A percentile compares a stretch with the other conserved stretches of the same genome.
These are phyloP conservation scores for Pseudohyphozyma bogoriensis DNA, from an alignment of 768 basidiomycete species.

Conservation along the genomic window DNA sequence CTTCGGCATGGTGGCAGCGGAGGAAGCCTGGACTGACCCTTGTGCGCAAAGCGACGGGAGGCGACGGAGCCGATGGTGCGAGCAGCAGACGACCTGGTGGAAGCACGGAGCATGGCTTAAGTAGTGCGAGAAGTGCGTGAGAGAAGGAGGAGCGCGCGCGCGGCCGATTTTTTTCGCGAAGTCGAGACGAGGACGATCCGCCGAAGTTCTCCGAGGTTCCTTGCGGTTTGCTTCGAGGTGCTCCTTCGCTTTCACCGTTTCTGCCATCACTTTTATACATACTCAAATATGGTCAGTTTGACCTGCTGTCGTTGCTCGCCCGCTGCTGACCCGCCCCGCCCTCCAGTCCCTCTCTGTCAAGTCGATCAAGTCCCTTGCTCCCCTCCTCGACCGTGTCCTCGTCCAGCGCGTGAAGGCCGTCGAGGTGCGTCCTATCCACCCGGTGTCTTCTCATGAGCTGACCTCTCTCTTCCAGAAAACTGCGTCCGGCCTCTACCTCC, in stretches of 20 bases:
- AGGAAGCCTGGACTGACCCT: background rate
- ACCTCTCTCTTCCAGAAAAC: conserved; percentile 64
- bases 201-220: too few relatives aligned
- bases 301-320: too few relatives aligned
- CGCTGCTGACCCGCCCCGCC: background rate
- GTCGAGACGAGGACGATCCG: background rate
- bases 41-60: background rate
- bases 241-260: too few relatives aligned
- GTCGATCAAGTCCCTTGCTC: conserved; percentile 78
- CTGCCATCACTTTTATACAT: too few relatives aligned
- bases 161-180: conserved; percentile 1
- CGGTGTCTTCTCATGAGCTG: background rate
- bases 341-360: conserved; percentile 48
- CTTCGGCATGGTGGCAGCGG: background rate
- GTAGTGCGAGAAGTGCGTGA: background rate
- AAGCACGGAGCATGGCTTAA: background rate
- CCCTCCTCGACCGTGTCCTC: conserved; percentile 89
- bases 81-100: background rate
- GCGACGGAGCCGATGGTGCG: background rate
- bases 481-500: conserved; percentile 88
- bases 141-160: background rate
- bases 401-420: conserved; percentile 97
- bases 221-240: too few relatives aligned
- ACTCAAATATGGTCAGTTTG: too few relatives aligned
- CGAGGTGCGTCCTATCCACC: conserved; percentile 51